Evolutionary conservation across 345 rosid species (phyloP), one percentile per base, ranked within the genome.

Genomic region (Hibiscus mutabilis): DNA sequence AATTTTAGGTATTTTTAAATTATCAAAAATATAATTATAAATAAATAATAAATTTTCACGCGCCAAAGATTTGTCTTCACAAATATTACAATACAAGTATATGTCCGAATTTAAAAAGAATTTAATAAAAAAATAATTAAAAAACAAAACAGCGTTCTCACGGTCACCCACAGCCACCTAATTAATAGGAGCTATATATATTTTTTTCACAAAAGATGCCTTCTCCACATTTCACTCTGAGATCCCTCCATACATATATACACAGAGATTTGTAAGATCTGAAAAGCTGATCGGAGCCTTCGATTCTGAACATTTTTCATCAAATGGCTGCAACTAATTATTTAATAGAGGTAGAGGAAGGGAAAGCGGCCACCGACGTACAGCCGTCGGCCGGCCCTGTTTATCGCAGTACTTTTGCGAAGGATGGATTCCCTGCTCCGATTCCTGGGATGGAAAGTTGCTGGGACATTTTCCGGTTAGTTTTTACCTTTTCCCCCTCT

Each of bases 381-480:
- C 78, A 47, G 77, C 97, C 97, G 15, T 95, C 99, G 44, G 73
- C 82, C 25, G 99, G 99, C 13, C 91, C 97, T n/a, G 91, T 80
- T 1, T 95, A 89, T 76, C 97, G 99, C 21, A 95, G 96, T 80
- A 11, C 56, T 25, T 87, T 88, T 60, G 97, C 97, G 42, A 75
- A 84, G 75, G 85, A 84, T 47, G 97, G 99, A 21, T 90, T 89
- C 70, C 97, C 97, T n/a, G 67, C 84, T 25, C 93, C 96, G 18
- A 72, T 85, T 63, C 80, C 84, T 1, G 97, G 96, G 16, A 52
- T 92, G 85, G 87, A 92, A 3, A 83, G 91, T 74, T 95, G 96
- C 77, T 95, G 99, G 99, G 97, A 92, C 68, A 77, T 92, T 81
- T 95, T 95, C 79, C 88, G 97, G 99, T 94, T n/a, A 56, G 83